These are phyloP conservation scores for Fusarium sp. DNA, from an alignment of 2,329 filamentous ascomycete species.

Conservation along the genomic window DNA sequence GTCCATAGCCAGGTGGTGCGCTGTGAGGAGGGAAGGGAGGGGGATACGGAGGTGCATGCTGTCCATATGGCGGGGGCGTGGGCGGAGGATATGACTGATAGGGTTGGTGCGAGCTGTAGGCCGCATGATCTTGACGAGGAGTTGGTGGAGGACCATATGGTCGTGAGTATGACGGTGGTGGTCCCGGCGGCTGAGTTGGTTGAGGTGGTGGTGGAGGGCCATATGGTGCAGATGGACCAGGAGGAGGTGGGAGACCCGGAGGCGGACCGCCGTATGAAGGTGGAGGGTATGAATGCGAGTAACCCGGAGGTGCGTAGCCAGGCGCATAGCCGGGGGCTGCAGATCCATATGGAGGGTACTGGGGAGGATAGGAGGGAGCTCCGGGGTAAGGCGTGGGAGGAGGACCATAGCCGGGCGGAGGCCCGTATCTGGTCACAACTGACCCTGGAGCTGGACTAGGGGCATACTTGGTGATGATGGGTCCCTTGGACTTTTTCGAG, in stretches of 20 bases:
- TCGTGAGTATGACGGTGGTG: slow-evolving; percentile 33
- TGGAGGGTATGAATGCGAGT: slow-evolving; percentile 41
- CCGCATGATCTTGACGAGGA: slow-evolving; percentile 25
- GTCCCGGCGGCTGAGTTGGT: slow-evolving; percentile 25
- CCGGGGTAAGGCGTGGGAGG: slow-evolving; percentile 40
- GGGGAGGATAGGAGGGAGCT: slow-evolving; percentile 36
- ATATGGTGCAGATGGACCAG: slow-evolving; percentile 33
- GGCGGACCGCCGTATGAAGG: slow-evolving; percentile 33
- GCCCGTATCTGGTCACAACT: slow-evolving; percentile 35
- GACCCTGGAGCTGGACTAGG: slow-evolving; percentile 38
- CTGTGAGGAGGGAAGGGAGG: slow-evolving; percentile 35
- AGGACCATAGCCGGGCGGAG: slow-evolving; percentile 39
- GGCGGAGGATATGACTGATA: slow-evolving; percentile 36
- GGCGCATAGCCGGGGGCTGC: slow-evolving; percentile 39
- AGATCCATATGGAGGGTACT: slow-evolving; percentile 38
- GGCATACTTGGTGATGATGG: slow-evolving; percentile 50
- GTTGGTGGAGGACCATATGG: slow-evolving; percentile 36
- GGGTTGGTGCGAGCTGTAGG: slow-evolving; percentile 34
- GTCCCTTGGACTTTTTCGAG: slow-evolving; percentile 47
- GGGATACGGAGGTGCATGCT: slow-evolving; percentile 33
- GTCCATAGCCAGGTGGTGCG: slow-evolving; percentile 31
- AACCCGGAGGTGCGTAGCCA: slow-evolving; percentile 41
- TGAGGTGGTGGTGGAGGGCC: slow-evolving; percentile 25
- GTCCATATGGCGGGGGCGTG: slow-evolving; percentile 30
- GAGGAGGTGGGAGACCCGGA: slow-evolving; percentile 38